Conservation (phyloP, 331 rosid genomes). For the Malus hybrid region DNA sequence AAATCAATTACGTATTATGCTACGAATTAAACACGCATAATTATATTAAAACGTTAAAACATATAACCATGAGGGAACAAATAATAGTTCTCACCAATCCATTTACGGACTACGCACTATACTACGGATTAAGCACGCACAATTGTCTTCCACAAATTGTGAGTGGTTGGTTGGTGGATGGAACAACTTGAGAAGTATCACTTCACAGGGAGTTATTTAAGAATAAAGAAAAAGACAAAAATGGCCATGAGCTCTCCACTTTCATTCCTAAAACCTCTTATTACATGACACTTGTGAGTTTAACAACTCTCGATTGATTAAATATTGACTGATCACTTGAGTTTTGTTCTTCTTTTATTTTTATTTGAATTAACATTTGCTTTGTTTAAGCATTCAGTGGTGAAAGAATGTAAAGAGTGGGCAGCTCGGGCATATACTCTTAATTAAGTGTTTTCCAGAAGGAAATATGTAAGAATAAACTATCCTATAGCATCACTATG, state of each 20-base stretch:
- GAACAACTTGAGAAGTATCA: neutral
- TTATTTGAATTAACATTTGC: neutral
- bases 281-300: neutral
- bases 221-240: neutral
- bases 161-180: neutral
- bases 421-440: neutral
- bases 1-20: neutral
- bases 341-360: neutral
- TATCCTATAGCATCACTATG: neutral
- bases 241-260: neutral
- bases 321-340: neutral
- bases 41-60: too few species aligned
- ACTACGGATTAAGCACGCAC: too few species aligned
- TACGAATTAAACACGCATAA: accelerated
- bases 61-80: too few species aligned
- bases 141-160: too few species aligned
- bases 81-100: too few species aligned
- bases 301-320: neutral
- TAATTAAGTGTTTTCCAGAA: neutral
- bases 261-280: neutral
- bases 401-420: neutral
- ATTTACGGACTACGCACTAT: too few species aligned
- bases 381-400: neutral
- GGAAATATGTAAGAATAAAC: neutral
- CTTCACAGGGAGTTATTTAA: neutral